Conservation (phyloP, 2,329 filamentous ascomycete genomes). For the Pestalotiopsis sp. region DNA sequence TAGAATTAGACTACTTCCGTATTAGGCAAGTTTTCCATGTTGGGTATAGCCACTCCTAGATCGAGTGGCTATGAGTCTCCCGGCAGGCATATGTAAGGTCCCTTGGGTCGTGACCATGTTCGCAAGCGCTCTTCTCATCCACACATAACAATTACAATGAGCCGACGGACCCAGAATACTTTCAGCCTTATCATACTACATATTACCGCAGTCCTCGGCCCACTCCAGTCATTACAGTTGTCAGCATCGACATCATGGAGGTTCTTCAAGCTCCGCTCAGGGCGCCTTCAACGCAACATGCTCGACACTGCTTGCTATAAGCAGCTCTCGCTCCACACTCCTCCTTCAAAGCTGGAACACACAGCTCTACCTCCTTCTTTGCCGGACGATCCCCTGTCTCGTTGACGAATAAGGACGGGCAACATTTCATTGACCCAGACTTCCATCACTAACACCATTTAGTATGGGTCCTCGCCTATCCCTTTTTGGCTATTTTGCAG, state of each 20-base stretch:
- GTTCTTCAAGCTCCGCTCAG: background rate
- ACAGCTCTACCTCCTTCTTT: background rate
- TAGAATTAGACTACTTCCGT: background rate
- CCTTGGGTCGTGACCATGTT: background rate
- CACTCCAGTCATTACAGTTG: background rate
- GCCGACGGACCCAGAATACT: background rate
- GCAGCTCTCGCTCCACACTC: background rate
- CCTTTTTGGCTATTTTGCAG: background rate
- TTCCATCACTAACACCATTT: background rate
- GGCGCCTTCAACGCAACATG: background rate
- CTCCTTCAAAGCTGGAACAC: background rate
- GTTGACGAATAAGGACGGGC: background rate
- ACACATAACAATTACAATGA: background rate
- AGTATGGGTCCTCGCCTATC: background rate
- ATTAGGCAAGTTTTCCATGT: background rate
- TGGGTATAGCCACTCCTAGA: background rate
- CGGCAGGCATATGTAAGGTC: background rate
- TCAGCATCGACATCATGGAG: background rate
- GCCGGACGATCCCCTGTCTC: background rate
- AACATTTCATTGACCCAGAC: background rate
- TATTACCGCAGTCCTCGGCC: background rate
- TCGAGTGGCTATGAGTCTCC: background rate
- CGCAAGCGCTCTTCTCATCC: background rate
- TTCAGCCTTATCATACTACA: conserved; percentile 1
- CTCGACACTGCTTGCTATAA: background rate